Evolutionary conservation across 2,329 filamentous ascomycete species (phyloP), one percentile per base, ranked within the genome.

Genomic region (Magnaporthiopsis poae): DNA sequence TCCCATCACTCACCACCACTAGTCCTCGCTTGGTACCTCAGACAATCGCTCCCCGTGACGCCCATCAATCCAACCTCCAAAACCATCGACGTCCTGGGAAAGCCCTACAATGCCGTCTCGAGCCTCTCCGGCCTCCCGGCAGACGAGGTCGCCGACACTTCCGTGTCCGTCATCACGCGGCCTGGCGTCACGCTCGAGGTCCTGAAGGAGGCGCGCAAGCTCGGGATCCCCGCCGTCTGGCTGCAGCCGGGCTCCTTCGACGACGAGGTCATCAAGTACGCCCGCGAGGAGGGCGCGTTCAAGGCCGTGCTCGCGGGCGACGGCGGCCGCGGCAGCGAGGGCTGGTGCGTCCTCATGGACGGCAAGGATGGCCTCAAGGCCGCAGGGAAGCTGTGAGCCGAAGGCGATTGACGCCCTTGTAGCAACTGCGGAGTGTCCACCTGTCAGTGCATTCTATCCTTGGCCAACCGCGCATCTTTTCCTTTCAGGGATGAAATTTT

Each of bases 11-110:
- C 13, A 63, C 12, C 35, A 29, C 8, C 12, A 13, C 3, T 73
- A 96, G 92, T 98, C 71, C 91, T 97, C 75, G 86, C 86, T 18
- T 98, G 94, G 94, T 98, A 98, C 77, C 84, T 91, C 66, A 75
- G 82, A 46, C 91, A 92, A 78, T 81, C 83, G 56, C 85, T 98
- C 60, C 86, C 89, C 9, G 91, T 89, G 5, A 92, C 88, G 0
- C 92, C 94, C 12, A 84, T 98, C 76, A 97, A 98, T 78, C 93
- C 94, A 0, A 82, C 82, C 63, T 79, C 85, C 3, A 74, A 87
- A 8, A 80, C 81, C 67, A 89, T 97, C 73, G 80, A 81, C n/a
- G 85, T 91, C 36, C 71, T 70, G 64, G 77, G 79, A 60, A 80
- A 82, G 69, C 79, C 84, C 64, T 85, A 92, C 78, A 72, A 84